phyloP scores from a whole-genome alignment of 2,329 filamentous ascomycete genomes.

The Rugonectria rugulosa region DNA sequence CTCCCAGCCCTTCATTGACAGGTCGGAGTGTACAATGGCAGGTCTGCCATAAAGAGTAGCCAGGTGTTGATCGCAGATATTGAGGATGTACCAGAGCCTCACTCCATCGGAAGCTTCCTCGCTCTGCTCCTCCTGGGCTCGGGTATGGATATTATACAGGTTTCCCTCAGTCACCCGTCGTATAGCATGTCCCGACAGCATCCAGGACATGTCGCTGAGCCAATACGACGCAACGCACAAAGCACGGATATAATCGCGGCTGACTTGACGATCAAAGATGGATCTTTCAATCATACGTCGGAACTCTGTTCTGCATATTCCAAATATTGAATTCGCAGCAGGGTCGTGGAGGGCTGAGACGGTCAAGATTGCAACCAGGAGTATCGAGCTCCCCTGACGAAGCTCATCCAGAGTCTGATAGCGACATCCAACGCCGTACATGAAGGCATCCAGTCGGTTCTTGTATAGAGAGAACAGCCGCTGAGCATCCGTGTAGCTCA shows the following conservation, averaged over 20 bases:
- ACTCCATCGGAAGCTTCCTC: constrained; percentile 62
- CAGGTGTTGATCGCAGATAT: constrained; percentile 44
- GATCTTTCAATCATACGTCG: constrained; percentile 62
- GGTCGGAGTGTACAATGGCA: constrained; percentile 37
- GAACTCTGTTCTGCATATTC: constrained; percentile 64
- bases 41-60: constrained; percentile 44
- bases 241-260: constrained; percentile 64
- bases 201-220: constrained; percentile 68
- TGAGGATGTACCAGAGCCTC: constrained; percentile 63
- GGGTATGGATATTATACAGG: constrained; percentile 60
- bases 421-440: no score
- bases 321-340: constrained; percentile 49
- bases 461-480: no score
- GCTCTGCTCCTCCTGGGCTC: constrained; percentile 53
- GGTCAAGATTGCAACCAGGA: constrained; percentile 64
- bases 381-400: no score
- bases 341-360: constrained; percentile 68
- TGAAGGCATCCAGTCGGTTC: no score
- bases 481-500: no score
- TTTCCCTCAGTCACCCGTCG: constrained; percentile 65
- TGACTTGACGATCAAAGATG: constrained; percentile 65
- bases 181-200: constrained; percentile 64
- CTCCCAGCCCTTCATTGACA: constrained; percentile 35
- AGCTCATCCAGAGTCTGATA: no score
- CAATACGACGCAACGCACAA: constrained; percentile 70